Conservation (phyloP, 225 moss, liverwort and hornwort species). For the Polytrichum commune region DNA sequence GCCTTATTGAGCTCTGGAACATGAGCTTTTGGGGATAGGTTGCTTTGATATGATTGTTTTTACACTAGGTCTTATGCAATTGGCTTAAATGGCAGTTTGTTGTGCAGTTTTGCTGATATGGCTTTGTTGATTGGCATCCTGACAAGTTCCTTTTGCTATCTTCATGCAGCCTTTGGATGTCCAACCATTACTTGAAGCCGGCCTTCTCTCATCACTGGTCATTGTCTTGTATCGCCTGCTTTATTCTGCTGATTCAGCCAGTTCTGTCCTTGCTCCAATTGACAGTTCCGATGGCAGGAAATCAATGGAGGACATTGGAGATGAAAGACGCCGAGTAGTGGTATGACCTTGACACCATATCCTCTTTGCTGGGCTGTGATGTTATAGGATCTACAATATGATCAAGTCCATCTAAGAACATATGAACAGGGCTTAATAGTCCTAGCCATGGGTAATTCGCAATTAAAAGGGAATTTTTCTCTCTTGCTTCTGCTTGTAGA, state of each 20-base stretch:
- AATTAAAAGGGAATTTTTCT: too few species aligned
- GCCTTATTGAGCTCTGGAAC: too few species aligned
- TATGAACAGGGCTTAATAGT: too few species aligned
- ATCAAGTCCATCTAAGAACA: too few species aligned
- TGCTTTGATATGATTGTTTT: neutral
- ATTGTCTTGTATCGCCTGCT: conserved; percentile 81
- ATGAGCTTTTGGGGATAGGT: neutral
- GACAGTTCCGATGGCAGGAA: conserved; percentile 10
- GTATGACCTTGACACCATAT: conserved; percentile 18
- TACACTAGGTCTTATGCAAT: neutral
- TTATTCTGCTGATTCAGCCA: conserved; percentile 50
- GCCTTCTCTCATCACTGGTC: conserved; percentile 88
- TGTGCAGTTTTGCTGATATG: neutral
- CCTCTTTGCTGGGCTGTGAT: conserved; percentile 29
- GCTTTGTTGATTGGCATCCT: neutral
- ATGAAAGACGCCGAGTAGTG: conserved; percentile 43
- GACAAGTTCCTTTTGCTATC: neutral
- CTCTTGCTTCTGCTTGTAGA: too few species aligned
- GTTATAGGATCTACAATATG: neutral
- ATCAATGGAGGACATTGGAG: conserved; percentile 29
- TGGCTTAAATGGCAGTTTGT: neutral
- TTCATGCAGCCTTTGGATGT: conserved; percentile 77
- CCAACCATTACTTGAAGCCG: conserved; percentile 86
- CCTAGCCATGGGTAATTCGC: too few species aligned
- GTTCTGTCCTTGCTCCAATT: conserved; percentile 17